A percentile compares a stretch with the other conserved stretches of the same genome.
phyloP scores from a whole-genome alignment of 225 moss, liverwort and hornwort genomes.

The Pleurozium schreberi region DNA sequence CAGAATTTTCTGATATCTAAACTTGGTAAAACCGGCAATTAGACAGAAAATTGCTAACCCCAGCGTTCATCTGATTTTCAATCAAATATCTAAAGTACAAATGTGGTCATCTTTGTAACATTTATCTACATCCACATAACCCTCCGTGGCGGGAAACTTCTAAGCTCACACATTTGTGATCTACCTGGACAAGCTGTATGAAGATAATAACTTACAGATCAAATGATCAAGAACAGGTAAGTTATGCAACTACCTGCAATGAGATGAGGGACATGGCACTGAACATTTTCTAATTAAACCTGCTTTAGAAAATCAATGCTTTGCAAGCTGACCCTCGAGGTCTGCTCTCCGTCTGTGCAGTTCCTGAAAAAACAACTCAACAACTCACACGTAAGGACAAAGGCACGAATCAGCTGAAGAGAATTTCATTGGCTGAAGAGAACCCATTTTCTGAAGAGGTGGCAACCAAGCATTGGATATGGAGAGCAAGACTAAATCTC shows the following conservation, averaged over 20 bases:
- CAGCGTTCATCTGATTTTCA: neutral
- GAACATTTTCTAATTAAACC: neutral
- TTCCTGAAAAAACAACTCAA: constrained; percentile 13
- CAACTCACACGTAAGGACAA: neutral
- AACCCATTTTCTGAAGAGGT: neutral
- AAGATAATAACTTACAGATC: neutral
- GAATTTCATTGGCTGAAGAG: neutral
- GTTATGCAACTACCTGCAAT: neutral
- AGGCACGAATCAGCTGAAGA: neutral
- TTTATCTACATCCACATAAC: neutral
- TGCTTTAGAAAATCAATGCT: neutral
- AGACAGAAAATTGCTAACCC: neutral
- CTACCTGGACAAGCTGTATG: neutral
- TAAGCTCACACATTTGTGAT: neutral
- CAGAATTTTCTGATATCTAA: neutral
- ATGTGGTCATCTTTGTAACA: neutral
- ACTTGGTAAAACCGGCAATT: neutral
- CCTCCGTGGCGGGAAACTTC: neutral
- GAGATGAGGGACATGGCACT: neutral
- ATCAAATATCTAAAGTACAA: neutral
- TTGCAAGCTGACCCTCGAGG: constrained; percentile 28
- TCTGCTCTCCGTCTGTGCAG: constrained; percentile 27
- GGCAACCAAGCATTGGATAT: neutral
- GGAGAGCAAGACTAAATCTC: neutral
- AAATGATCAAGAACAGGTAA: neutral